Evolutionary conservation across 169 alveolate genomes (phyloP).

Genomic region (Plasmodium falciparum): DNA sequence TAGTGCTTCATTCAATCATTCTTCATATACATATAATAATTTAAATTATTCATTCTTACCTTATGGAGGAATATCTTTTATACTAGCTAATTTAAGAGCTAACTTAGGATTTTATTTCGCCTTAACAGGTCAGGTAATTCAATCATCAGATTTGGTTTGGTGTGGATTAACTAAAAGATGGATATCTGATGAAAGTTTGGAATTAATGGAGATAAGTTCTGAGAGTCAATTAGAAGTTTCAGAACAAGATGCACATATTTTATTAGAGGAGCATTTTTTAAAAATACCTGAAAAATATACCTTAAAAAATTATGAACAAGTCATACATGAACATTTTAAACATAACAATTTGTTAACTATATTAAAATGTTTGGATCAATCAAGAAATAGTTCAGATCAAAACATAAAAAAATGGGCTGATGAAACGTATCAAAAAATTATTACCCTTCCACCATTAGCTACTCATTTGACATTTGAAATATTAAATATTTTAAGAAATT

Average conservation of each 20-base stretch:
- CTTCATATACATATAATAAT: conserved; percentile 34
- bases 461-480: conserved; percentile 74
- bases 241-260: conserved; percentile 77
- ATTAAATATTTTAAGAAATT: conserved; percentile 46
- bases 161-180: conserved; percentile 82
- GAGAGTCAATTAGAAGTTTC: conserved; percentile 75
- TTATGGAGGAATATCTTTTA: conserved; percentile 81
- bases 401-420: conserved; percentile 61
- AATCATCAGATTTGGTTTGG: conserved; percentile 83
- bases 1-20: conserved; percentile 82
- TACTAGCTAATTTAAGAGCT: conserved; percentile 81
- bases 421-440: conserved; percentile 45
- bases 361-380: conserved; percentile 33
- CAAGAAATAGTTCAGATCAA: conserved; percentile 36
- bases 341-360: conserved; percentile 38
- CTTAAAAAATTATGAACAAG: conserved; percentile 75
- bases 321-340: conserved; percentile 75
- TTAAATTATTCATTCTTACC: conserved; percentile 77
- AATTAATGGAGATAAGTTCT: conserved; percentile 80
- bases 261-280: conserved; percentile 74
- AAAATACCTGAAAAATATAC: conserved; percentile 52
- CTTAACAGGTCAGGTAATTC: conserved; percentile 80
- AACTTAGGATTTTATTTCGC: conserved; percentile 84
- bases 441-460: conserved; percentile 63
- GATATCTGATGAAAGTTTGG: conserved; percentile 81